A percentile compares a stretch with the other conserved stretches of the same genome.
Conservation (phyloP, 345 rosid genomes). For the Syzygium jambos region DNA sequence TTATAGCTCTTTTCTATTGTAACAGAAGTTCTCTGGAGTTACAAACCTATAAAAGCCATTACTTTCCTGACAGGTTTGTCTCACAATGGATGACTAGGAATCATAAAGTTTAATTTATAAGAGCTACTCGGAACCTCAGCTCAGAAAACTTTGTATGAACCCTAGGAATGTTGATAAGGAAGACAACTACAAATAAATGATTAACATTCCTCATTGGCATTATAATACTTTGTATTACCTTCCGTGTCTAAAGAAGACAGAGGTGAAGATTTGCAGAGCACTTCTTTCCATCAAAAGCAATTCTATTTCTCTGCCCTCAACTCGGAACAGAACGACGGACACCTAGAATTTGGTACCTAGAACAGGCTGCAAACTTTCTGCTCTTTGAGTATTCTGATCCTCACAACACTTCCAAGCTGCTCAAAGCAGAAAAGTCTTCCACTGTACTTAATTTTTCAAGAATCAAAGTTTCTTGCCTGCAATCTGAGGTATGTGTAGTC, state of each 20-base stretch:
- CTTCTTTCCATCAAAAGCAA: not conserved
- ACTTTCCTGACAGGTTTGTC: not conserved
- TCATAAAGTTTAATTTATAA: not conserved
- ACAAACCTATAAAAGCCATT: not conserved
- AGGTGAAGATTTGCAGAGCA: not conserved
- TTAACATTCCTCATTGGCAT: not conserved
- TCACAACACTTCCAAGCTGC: not conserved
- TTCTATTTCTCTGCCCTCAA: not conserved
- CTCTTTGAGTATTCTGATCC: not conserved
- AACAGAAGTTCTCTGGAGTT: not conserved
- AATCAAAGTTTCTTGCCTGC: constrained; percentile 63
- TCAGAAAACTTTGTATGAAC: not conserved
- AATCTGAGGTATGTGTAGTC: constrained; percentile 39
- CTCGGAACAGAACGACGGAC: not conserved
- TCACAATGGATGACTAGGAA: not conserved
- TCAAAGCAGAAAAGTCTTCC: constrained; percentile 18
- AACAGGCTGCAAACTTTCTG: not conserved
- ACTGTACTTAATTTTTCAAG: constrained; percentile 55
- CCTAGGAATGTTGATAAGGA: not conserved
- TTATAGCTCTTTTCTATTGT: not conserved
- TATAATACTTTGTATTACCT: not conserved
- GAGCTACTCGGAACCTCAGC: not conserved
- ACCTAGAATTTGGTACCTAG: not conserved
- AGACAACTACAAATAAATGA: not conserved
- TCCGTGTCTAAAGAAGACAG: not conserved